Percentiles rank a stretch among this genome's conserved stretches.
Conservation (phyloP, 2,329 filamentous ascomycete genomes). For the Pseudocercospora cruenta region DNA sequence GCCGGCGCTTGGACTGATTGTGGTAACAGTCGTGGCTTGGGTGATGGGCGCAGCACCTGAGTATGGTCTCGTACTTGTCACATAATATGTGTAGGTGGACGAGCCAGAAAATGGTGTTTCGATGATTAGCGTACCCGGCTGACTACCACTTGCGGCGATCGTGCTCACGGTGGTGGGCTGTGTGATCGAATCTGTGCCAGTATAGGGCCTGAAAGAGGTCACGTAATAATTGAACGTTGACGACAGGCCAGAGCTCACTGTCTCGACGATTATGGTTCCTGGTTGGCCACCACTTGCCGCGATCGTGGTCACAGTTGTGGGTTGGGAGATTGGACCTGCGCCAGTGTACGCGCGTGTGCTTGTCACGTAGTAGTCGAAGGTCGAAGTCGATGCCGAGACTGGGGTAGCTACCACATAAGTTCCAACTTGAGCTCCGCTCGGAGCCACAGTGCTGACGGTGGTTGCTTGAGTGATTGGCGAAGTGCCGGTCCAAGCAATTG, state of each 20-base stretch:
- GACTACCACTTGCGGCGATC: neutral
- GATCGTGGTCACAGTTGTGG: constrained; percentile 13
- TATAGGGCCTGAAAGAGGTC: constrained; percentile 10
- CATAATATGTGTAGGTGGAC: constrained; percentile 5
- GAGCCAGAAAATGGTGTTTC: neutral
- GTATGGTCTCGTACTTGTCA: constrained; percentile 5
- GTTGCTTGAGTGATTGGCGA: neutral
- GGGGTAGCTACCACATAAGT: neutral
- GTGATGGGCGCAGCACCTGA: constrained; percentile 10
- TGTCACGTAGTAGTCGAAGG: constrained; percentile 9
- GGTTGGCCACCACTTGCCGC: constrained; percentile 1
- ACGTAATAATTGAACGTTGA: neutral
- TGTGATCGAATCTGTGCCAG: neutral
- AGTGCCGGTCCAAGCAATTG: neutral
- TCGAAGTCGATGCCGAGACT: neutral
- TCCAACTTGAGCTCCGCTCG: constrained; percentile 1
- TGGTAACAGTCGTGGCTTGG: constrained; percentile 9
- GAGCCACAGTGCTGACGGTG: neutral
- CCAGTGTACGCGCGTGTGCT: constrained; percentile 9
- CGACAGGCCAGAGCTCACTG: neutral
- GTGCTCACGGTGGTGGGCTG: constrained; percentile 13
- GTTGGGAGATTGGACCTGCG: constrained; percentile 1
- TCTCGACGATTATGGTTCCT: constrained; percentile 6
- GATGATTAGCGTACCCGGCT: neutral
- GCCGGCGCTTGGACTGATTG: neutral